phyloP scores from a whole-genome alignment of 2,329 filamentous ascomycete species.

The Dactylellina haptotyla region DNA sequence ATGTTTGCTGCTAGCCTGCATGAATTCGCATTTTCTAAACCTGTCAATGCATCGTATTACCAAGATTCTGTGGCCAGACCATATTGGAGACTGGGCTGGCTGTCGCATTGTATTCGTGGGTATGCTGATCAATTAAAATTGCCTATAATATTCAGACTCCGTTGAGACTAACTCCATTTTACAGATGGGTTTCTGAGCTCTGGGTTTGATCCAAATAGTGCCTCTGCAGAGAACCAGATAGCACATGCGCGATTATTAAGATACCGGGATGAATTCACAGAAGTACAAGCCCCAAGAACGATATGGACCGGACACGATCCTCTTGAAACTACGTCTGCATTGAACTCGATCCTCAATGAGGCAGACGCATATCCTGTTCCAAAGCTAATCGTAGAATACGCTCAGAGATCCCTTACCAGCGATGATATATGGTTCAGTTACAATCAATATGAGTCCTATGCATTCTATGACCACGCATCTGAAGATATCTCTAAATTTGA shows the following conservation, averaged over 20 bases:
- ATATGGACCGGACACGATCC: not conserved
- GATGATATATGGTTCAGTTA: constrained; percentile 27
- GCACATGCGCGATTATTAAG: not conserved
- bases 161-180: not conserved
- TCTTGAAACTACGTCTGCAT: not conserved
- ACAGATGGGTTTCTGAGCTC: not conserved
- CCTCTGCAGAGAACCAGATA: not conserved
- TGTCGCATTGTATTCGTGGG: constrained; percentile 12
- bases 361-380: not conserved
- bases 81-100: constrained; percentile 29
- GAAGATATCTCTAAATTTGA: constrained; percentile 1
- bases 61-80: constrained; percentile 18
- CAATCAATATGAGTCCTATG: constrained; percentile 9
- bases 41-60: not conserved
- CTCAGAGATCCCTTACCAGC: not conserved
- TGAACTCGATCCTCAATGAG: not conserved
- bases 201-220: not conserved
- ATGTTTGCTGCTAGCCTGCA: constrained; percentile 9
- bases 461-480: constrained; percentile 5
- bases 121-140: constrained; percentile 2
- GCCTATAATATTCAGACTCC: not conserved
- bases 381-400: not conserved
- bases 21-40: not conserved
- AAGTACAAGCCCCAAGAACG: not conserved
- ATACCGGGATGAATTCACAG: not conserved